Base-by-base conservation (phyloP, 768 basidiomycete species). In the Sporobolomyces phaffii region DNA sequence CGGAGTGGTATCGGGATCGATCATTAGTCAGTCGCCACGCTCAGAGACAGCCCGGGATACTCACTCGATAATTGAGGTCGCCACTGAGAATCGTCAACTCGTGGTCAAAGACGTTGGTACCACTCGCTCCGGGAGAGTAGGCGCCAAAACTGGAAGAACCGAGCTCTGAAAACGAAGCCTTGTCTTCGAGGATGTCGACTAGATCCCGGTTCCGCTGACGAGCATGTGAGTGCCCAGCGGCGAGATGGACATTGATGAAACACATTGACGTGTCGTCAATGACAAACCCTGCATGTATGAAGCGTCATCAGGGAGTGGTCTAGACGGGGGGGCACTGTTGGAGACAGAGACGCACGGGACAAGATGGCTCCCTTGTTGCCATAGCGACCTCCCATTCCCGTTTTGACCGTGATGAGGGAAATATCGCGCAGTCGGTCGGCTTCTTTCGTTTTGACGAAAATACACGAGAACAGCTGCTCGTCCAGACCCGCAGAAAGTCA, bases 241-340 rank as follows among this genome's bases (percentile, higher is more conserved):
- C 94, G 65, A 99, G 83, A 81, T 99, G 94, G 71, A 89, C 91
- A 78, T 99, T 99, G 79, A 98, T 85, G 74, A 96, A 88, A 78
- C 94, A 98, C 18, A 97, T 76, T 0, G 90, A 93, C 2, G 92
- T 88, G 77, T 97, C 91, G 65, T 91, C 91, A 49, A 98, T 82
- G 10, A 92, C 84, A 67, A 96, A 86, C 24, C 93, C 65, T 67
- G 7, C 3, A 15, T 2, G 10, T 18, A n/a, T 34, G 7, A 44
- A 34, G n/a, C 4, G 11, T 3, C 33, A 38, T 28, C 7, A n/a
- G n/a, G 1, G 28, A 3, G 38, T n/a, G 9, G 8, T 0, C 24
- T 36, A 8, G 18, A 20, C 7, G 60, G 4, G 36, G 20, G 41
- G 15, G 31, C 38, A 18, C n/a, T n/a, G n/a, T n/a, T n/a, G n/a